These are phyloP conservation scores for Chrysoporthe puriensis DNA, from an alignment of 2,329 filamentous ascomycete genomes.

Conservation along the genomic window DNA sequence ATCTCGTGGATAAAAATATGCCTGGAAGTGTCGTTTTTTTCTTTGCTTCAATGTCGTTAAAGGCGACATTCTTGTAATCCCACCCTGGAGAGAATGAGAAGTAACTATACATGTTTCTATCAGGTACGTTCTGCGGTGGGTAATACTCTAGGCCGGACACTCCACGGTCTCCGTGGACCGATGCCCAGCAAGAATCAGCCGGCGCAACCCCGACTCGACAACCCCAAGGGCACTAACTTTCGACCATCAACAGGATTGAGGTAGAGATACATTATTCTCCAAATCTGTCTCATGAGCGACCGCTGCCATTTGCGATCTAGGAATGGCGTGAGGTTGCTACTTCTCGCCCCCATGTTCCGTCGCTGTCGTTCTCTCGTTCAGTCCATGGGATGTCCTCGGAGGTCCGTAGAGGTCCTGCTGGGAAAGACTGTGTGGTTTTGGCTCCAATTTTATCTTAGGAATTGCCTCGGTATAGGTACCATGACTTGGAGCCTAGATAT, in stretches of 20 bases:
- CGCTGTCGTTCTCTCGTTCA: not conserved
- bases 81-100: not conserved
- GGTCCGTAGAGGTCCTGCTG: not conserved
- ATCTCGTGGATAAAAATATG: too few relatives aligned
- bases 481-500: not conserved
- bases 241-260: not conserved
- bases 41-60: not conserved
- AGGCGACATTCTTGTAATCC: not conserved
- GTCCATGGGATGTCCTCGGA: not conserved
- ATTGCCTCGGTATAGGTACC: not conserved
- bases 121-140: not conserved
- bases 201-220: not conserved
- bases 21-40: not conserved
- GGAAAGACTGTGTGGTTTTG: not conserved
- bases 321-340: not conserved
- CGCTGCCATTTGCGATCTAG: not conserved
- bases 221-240: not conserved
- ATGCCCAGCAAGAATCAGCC: not conserved
- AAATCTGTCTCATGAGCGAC: not conserved
- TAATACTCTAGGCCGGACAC: not conserved
- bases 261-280: not conserved
- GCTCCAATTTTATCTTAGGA: not conserved
- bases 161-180: too few relatives aligned
- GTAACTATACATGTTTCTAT: not conserved
- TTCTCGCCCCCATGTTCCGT: not conserved